phyloP scores from a whole-genome alignment of 768 basidiomycete genomes.

The Pulveroboletus sp. region DNA sequence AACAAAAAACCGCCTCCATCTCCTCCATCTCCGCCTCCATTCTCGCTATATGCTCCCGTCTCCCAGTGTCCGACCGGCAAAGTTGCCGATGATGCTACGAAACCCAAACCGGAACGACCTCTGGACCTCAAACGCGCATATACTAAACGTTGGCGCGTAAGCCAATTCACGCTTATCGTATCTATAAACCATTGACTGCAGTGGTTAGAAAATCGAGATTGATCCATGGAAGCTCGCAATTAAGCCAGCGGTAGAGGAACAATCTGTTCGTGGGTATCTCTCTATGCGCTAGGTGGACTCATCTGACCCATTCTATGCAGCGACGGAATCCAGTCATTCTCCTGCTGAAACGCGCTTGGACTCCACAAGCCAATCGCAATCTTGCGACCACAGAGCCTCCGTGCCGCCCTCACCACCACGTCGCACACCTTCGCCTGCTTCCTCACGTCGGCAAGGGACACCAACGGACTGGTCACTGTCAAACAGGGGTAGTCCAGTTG shows the following conservation, averaged over 20 bases:
- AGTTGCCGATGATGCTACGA: not conserved
- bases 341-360: not conserved
- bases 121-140: constrained; percentile 14
- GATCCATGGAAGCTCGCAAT: constrained; percentile 15
- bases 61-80: not conserved
- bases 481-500: constrained; percentile 15
- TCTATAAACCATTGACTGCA: not conserved
- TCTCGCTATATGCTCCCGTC: not conserved
- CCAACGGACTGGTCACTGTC: constrained; percentile 33
- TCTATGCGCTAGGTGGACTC: not conserved
- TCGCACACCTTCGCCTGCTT: constrained; percentile 9
- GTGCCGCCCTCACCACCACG: not conserved
- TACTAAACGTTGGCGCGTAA: constrained; percentile 27
- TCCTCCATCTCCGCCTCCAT: constrained; percentile 8
- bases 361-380: not conserved
- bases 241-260: constrained; percentile 10
- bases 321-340: not conserved
- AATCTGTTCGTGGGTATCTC: constrained; percentile 8
- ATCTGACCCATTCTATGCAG: constrained; percentile 2
- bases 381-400: not conserved
- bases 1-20: constrained; percentile 3
- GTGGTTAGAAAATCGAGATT: constrained; percentile 8
- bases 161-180: not conserved
- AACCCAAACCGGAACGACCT: constrained; percentile 6
- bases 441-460: constrained; percentile 19